Percentiles rank a stretch among this genome's conserved stretches.
These are phyloP conservation scores for Acacia confusa DNA, from an alignment of 306 rosid genomes.

Conservation along the genomic window DNA sequence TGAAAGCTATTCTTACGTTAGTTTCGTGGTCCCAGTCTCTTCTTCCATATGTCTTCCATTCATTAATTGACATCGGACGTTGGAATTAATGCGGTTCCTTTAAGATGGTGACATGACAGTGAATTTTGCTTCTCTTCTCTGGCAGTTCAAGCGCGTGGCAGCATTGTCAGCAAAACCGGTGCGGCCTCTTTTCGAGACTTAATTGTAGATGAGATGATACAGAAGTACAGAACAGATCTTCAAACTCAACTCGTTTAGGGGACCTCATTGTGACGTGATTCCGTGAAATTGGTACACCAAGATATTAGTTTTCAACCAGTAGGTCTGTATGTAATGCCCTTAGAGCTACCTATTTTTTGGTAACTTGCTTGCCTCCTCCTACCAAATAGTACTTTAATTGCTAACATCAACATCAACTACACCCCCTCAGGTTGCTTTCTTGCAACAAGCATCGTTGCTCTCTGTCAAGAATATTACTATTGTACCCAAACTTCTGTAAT, in stretches of 20 bases:
- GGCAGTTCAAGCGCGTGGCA: slow-evolving; percentile 27
- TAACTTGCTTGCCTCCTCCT: slow-evolving; percentile 17
- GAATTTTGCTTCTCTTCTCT: background rate
- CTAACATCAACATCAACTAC: slow-evolving; percentile 23
- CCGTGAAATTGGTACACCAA: slow-evolving; percentile 25
- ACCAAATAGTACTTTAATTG: slow-evolving; percentile 6
- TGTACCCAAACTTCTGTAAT: slow-evolving; percentile 24
- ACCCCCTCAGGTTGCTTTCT: slow-evolving; percentile 18
- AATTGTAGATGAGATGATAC: slow-evolving; percentile 23
- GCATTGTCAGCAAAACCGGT: slow-evolving; percentile 35
- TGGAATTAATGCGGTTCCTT: background rate
- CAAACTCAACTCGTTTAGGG: slow-evolving; percentile 24
- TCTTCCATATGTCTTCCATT: background rate
- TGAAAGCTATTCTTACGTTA: background rate
- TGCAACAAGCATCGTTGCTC: slow-evolving; percentile 34
- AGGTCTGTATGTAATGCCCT: background rate
- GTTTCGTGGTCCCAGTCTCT: background rate
- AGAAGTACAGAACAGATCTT: background rate
- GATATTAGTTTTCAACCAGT: slow-evolving; percentile 18
- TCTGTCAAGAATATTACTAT: background rate
- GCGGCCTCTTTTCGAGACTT: slow-evolving; percentile 45
- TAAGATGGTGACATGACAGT: slow-evolving; percentile 1
- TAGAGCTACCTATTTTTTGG: slow-evolving; percentile 29
- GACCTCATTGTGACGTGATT: slow-evolving; percentile 35
- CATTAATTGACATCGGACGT: background rate